These are phyloP conservation scores for Psilocybe tampanensis DNA, from an alignment of 768 basidiomycete genomes.

Conservation along the genomic window DNA sequence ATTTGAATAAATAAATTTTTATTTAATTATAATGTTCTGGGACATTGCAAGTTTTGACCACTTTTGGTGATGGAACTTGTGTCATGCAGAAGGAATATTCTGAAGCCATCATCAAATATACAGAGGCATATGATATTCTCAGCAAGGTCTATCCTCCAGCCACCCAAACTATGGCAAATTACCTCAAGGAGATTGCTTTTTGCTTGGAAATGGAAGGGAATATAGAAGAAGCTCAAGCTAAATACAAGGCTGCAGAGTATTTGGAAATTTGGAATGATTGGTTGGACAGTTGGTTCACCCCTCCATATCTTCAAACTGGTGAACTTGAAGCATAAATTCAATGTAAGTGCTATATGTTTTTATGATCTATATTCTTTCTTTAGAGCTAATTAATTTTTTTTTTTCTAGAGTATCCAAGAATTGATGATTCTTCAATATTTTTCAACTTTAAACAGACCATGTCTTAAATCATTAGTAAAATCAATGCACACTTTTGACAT, in stretches of 20 bases:
- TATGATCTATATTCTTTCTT: too few relatives aligned
- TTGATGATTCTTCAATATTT: too few relatives aligned
- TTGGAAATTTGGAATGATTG: neutral
- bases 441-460: too few relatives aligned
- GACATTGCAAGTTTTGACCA: too few relatives aligned
- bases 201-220: neutral
- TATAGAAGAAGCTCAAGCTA: neutral
- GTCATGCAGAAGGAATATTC: neutral
- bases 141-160: neutral
- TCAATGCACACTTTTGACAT: too few relatives aligned
- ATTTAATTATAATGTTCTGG: too few relatives aligned
- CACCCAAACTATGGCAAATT: neutral
- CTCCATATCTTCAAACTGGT: neutral
- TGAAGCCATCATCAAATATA: neutral
- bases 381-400: too few relatives aligned
- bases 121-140: neutral
- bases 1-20: too few relatives aligned
- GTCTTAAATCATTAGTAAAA: too few relatives aligned
- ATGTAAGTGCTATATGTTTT: neutral
- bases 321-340: neutral
- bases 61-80: too few relatives aligned
- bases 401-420: too few relatives aligned
- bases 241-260: neutral
- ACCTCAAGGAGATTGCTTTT: neutral
- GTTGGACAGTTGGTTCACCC: neutral